Base-by-base conservation (phyloP, 176 grass and related monocot genomes). In the Eleusine coracana region DNA sequence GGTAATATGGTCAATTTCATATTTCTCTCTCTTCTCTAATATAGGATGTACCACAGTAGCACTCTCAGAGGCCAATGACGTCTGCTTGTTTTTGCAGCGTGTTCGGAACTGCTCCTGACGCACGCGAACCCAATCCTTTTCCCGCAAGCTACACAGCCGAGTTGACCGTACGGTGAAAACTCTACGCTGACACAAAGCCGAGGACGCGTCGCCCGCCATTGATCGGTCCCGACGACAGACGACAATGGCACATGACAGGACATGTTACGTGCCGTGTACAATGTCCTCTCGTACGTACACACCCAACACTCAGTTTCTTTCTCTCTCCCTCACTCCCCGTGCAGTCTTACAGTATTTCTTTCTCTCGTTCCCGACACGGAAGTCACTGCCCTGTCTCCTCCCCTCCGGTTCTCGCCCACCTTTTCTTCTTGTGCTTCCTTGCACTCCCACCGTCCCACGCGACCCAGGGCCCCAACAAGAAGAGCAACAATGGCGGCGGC, bases 291-390 rank as follows among this genome's bases (percentile, higher is more conserved):
- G 80, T 82, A 58, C 69, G 45, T n/a, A n/a, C n/a, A n/a, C n/a
- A n/a, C n/a, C n/a, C n/a, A n/a, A n/a, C n/a, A n/a, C n/a, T n/a
- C n/a, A 7, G 50, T 14, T 10, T 65, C 42, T 87, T n/a, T n/a
- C 80, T 68, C 56, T 78, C 85, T 70, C 55, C 79, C 74, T 40
- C 69, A 66, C 56, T 58, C 74, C 79, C 78, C 65, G 78, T 80
- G 65, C 78, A 69, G 45, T 65, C n/a, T 80, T 80, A n/a, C n/a
- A n/a, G n/a, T 9, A 80, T 13, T 11, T 39, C 45, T 71, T 66
- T 58, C 58, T 37, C 68, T 18, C 76, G n/a, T n/a, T n/a, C n/a
- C n/a, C n/a, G n/a, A n/a, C n/a, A 70, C 76, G 60, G 21, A 42
- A 55, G 70, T 50, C 58, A 42, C 71, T 12, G 56, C 46, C 41